Evolutionary conservation across 2,329 filamentous ascomycete genomes (phyloP).

Genomic region (Aquanectria penicillioides): DNA sequence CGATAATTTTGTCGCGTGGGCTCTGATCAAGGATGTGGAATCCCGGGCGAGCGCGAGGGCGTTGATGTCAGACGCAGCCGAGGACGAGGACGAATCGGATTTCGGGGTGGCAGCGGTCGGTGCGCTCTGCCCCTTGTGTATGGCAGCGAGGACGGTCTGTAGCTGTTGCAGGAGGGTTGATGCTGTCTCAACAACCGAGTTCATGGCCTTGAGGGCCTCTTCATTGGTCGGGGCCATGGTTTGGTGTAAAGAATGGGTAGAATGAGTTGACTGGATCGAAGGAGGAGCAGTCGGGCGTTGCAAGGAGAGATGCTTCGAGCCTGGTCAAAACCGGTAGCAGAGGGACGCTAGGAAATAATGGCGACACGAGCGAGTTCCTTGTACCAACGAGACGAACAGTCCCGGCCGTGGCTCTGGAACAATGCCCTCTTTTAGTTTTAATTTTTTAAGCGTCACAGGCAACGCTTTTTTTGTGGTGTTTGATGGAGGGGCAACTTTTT

Average conservation of each 20-base stretch:
- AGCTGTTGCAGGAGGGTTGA: constrained; percentile 53
- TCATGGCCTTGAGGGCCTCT: constrained; percentile 50
- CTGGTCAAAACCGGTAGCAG: too few relatives aligned
- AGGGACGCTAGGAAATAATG: too few relatives aligned
- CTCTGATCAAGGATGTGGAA: constrained; percentile 77
- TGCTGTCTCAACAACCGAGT: constrained; percentile 50
- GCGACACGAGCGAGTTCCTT: too few relatives aligned
- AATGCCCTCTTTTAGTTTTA: constrained; percentile 12
- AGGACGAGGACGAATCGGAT: constrained; percentile 14
- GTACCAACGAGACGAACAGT: not conserved
- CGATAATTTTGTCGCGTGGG: constrained; percentile 87
- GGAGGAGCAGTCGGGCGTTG: not conserved
- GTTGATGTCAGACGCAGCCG: constrained; percentile 51
- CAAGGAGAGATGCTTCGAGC: not conserved
- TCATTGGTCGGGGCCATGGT: constrained; percentile 39
- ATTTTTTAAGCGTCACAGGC: not conserved
- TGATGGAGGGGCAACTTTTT: constrained; percentile 42
- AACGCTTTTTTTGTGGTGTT: constrained; percentile 23
- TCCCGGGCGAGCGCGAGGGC: constrained; percentile 77
- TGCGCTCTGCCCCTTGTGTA: constrained; percentile 44
- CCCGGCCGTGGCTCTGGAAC: not conserved
- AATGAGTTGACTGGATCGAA: too few relatives aligned
- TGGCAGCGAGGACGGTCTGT: constrained; percentile 52
- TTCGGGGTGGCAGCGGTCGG: not conserved
- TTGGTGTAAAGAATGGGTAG: too few relatives aligned